Evolutionary conservation across 495 filamentous ascomycete species (phyloP).

Genomic region (Barbatosphaeria neglecta): DNA sequence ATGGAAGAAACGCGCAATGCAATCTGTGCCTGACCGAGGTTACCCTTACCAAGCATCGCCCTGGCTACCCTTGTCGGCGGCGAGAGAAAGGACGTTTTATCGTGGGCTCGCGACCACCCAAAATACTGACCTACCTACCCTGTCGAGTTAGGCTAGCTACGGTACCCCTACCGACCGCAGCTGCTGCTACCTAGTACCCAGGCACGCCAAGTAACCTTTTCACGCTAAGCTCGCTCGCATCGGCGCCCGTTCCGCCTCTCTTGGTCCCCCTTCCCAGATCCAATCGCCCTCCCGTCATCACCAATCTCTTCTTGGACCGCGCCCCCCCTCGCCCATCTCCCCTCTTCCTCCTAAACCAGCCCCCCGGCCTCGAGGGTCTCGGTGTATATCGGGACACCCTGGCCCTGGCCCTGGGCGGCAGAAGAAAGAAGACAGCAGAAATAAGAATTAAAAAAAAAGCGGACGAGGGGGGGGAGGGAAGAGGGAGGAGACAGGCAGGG

Average conservation of each 20-base stretch:
- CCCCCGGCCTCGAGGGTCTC: no score
- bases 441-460: no score
- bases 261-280: conserved; percentile 5
- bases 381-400: conserved; percentile 16
- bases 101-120: conserved; percentile 9
- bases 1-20: no score
- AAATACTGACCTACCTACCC: conserved; percentile 14
- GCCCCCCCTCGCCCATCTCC: conserved; percentile 2
- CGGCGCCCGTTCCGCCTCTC: conserved; percentile 12
- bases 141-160: conserved; percentile 9
- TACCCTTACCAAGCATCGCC: no score
- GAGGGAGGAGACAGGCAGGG: background rate
- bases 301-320: background rate
- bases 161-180: conserved; percentile 2
- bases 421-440: no score
- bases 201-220: background rate
- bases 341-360: no score
- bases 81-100: conserved; percentile 10
- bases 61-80: conserved; percentile 1
- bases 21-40: no score
- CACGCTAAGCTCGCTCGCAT: background rate
- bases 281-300: conserved; percentile 7
- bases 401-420: no score
- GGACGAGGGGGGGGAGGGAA: conserved; percentile 7
- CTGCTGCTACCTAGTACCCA: no score